Conservation (phyloP, 2,329 filamentous ascomycete genomes). For the Cladorrhinum sp. region DNA sequence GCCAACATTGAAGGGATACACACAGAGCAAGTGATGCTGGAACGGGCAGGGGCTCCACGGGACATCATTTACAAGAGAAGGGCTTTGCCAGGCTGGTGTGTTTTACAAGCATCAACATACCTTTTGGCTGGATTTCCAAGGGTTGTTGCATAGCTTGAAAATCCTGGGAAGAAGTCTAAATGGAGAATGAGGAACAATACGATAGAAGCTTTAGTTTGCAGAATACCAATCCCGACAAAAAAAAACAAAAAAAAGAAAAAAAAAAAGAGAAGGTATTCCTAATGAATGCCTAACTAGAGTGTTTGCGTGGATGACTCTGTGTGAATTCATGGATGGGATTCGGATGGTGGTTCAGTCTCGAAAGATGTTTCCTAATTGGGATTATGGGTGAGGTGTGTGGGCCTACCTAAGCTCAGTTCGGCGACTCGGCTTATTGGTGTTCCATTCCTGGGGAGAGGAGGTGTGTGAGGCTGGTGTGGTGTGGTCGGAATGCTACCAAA, state of each 20-base stretch:
- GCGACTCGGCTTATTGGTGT: not conserved
- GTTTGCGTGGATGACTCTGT: not conserved
- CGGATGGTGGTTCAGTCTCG: not conserved
- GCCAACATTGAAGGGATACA: not conserved
- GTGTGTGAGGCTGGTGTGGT: not conserved
- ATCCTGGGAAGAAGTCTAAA: not conserved
- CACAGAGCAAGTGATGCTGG: conserved; percentile 12
- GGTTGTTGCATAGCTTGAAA: not conserved
- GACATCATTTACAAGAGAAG: not conserved
- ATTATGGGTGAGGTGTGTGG: not conserved
- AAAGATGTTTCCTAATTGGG: not conserved
- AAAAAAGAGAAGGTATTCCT: conserved; percentile 13
- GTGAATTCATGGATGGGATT: not conserved
- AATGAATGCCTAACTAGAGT: not conserved
- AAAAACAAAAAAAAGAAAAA: not conserved
- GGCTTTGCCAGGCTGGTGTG: conserved; percentile 9
- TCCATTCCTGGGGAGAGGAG: not conserved
- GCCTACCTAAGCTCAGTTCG: not conserved
- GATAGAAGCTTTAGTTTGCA: not conserved
- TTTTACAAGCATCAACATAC: not conserved
- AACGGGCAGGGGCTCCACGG: conserved; percentile 19
- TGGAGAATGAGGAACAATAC: not conserved
- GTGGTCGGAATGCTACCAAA: not conserved
- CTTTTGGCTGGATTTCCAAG: conserved; percentile 17
- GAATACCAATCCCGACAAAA: not conserved